Percentiles rank a stretch among this genome's conserved stretches.
phyloP scores from a whole-genome alignment of 2,329 filamentous ascomycete genomes.

The Acephala macrosclerotiorum region DNA sequence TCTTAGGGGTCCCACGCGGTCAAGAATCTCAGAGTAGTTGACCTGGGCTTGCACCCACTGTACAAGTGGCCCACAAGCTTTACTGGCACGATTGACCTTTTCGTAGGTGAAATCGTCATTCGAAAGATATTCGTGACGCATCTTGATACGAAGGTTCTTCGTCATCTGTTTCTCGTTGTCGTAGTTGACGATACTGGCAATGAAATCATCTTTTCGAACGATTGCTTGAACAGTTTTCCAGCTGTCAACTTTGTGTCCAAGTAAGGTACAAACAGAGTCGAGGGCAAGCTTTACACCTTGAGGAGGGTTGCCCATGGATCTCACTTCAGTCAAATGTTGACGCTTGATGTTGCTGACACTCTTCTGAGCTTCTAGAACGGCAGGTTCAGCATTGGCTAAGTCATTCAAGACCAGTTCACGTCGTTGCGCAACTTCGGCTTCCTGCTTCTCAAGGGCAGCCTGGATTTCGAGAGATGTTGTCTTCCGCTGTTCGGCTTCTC shows the following conservation, averaged over 20 bases:
- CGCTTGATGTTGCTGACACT: conserved; percentile 99
- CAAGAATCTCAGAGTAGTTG: conserved; percentile 95
- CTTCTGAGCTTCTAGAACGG: conserved; percentile 89
- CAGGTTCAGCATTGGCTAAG: conserved; percentile 89
- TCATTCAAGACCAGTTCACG: conserved; percentile 87
- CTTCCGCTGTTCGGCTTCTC: conserved; percentile 92
- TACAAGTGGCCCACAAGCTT: conserved; percentile 94
- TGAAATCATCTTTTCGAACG: conserved; percentile 93
- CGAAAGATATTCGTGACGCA: conserved; percentile 90
- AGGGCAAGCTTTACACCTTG: conserved; percentile 89
- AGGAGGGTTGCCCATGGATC: conserved; percentile 94
- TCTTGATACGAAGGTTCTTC: conserved; percentile 78
- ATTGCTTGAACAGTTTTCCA: conserved; percentile 94
- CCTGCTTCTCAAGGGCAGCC: conserved; percentile 84
- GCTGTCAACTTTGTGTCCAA: conserved; percentile 87
- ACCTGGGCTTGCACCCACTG: conserved; percentile 98
- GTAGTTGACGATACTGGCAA: conserved; percentile 96
- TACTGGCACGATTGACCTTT: conserved; percentile 93
- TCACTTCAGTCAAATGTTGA: conserved; percentile 95
- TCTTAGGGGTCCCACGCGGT: conserved; percentile 89
- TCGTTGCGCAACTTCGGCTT: conserved; percentile 83
- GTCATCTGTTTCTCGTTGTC: conserved; percentile 98
- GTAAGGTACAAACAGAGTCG: conserved; percentile 93
- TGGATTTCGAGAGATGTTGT: conserved; percentile 89
- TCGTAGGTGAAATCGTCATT: conserved; percentile 97